Base-by-base conservation (phyloP, 148 eudicot genomes). In the Spergularia bocconei region DNA sequence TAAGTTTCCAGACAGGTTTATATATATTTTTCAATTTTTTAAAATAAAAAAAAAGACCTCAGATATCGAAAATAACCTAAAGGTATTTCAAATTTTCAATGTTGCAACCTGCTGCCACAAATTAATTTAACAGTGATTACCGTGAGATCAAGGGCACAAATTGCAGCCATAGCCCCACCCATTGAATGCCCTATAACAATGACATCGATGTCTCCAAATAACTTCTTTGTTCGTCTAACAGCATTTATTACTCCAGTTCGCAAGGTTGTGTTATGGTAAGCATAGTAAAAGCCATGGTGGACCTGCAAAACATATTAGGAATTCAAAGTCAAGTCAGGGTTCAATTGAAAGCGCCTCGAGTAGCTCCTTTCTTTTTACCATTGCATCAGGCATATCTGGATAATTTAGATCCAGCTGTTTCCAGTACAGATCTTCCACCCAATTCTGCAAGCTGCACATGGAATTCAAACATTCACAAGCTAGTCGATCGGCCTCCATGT, bases 161-260 rank as follows among this genome's bases (percentile, higher is more conserved):
- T 84, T 50, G 93, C 82, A 86, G 99, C 97, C 86, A 95, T 95
- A 67, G 99, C 97, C 61, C 99, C 99, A 71, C 97, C 99, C 99
- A 95, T 95, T 60, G 99, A 95, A 81, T 95, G 99, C 29, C 99
- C 99, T 58, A 91, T 84, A 13, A 90, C 91, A 75, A 92, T 79
- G 39, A 95, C 72, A 51, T 88, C 62, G 17, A 89, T 59, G 48
- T 87, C 85, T 56, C 97, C 97, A 76, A 88, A 90, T 21, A 83
- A 58, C 64, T 87, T 85, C 76, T 82, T 89, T 70, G 90, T 90
- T 78, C 79, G 80, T 79, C 85, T 76, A 69, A 95, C 80, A 77
- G 91, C 96, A 82, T 75, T 70, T 54, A 87, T 17, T 61, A 95
- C 86, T 77, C 92, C 91, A 70, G 96, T 81, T 10, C 94, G 96